Evolutionary conservation across 768 basidiomycete species (phyloP).

Genomic region (Suillus cothurnatus): DNA sequence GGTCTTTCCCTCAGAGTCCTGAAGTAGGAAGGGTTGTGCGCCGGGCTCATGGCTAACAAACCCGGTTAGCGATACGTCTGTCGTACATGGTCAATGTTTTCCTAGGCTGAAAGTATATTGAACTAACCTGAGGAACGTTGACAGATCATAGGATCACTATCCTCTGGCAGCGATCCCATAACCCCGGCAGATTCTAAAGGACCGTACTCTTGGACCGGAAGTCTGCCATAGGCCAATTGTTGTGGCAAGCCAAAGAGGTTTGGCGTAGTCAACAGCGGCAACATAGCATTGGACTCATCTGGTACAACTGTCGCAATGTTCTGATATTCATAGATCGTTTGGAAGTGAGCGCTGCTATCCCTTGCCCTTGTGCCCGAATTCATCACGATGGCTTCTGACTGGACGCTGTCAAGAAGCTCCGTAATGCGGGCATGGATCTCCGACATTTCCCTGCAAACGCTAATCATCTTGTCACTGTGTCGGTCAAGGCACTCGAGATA

Average conservation of each 20-base stretch:
- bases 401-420: background rate
- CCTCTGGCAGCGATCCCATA: background rate
- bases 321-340: background rate
- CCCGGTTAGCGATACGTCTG: background rate
- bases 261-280: background rate
- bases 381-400: background rate
- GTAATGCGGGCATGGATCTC: background rate
- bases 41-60: background rate
- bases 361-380: background rate
- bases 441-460: background rate
- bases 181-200: background rate
- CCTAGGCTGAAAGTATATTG: background rate
- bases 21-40: background rate
- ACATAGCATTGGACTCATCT: background rate
- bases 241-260: background rate
- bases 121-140: background rate
- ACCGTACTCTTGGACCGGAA: background rate
- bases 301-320: background rate
- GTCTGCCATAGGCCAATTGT: background rate
- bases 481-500: background rate
- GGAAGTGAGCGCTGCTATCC: background rate
- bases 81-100: background rate
- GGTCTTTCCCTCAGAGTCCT: background rate
- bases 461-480: background rate
- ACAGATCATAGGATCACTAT: background rate